phyloP scores from a whole-genome alignment of 2,329 filamentous ascomycete genomes.

The Colletotrichum sp. region DNA sequence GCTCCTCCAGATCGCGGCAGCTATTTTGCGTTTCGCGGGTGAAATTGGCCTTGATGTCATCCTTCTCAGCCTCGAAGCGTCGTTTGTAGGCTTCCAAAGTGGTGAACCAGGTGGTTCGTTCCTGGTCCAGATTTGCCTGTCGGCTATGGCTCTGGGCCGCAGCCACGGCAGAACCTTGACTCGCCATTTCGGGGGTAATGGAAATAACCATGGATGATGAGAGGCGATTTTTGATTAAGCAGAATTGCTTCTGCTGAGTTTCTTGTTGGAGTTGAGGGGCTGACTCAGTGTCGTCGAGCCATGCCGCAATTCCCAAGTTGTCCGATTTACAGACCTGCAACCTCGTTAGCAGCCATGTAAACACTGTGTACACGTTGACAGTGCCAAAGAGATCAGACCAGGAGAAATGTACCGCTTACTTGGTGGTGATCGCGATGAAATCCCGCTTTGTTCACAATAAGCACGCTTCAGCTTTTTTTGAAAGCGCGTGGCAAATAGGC shows the following conservation, averaged over 20 bases:
- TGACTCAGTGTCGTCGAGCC: not conserved
- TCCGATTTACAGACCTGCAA: not conserved
- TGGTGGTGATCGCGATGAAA: not conserved
- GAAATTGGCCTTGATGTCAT: not conserved
- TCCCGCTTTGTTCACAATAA: not conserved
- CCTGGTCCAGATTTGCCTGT: constrained; percentile 3
- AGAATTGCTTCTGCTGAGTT: not conserved
- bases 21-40: not conserved
- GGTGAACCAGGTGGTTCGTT: constrained; percentile 4
- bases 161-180: not conserved
- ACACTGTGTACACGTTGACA: not conserved
- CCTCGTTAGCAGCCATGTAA: not conserved
- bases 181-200: not conserved
- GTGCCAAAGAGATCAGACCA: not conserved
- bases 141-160: not conserved
- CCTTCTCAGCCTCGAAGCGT: constrained; percentile 5
- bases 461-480: not conserved
- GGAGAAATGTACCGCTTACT: not conserved
- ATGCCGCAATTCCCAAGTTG: not conserved
- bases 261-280: not conserved
- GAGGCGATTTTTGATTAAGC: not conserved
- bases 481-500: not conserved
- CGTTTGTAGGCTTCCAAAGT: not conserved
- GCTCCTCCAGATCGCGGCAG: constrained; percentile 6
- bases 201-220: not conserved